A percentile compares a stretch with the other conserved stretches of the same genome.
Evolutionary conservation across 768 basidiomycete genomes (phyloP).

Genomic region (Guyanaporus albipodus): DNA sequence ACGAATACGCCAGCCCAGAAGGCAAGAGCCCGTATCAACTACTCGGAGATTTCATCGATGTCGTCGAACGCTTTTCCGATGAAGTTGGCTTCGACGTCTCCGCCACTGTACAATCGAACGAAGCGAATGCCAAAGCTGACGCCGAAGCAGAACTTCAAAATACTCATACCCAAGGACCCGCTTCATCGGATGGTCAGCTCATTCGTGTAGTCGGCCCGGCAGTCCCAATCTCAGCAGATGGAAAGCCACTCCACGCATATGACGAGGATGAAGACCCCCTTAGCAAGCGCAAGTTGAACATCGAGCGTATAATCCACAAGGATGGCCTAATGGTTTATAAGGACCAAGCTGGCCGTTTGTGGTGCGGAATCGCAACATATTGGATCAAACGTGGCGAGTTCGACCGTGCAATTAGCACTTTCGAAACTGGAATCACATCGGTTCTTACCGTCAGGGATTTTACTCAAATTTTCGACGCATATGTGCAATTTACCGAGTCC

Average conservation of each 20-base stretch:
- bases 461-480: slow-evolving; percentile 95
- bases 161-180: slow-evolving; percentile 34
- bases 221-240: slow-evolving; percentile 47
- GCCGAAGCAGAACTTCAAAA: slow-evolving; percentile 38
- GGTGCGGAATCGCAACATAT: slow-evolving; percentile 95
- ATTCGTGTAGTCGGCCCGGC: slow-evolving; percentile 71
- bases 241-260: slow-evolving; percentile 49
- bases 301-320: slow-evolving; percentile 78
- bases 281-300: slow-evolving; percentile 68
- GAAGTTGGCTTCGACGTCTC: slow-evolving; percentile 88
- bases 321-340: slow-evolving; percentile 90
- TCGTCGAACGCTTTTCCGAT: slow-evolving; percentile 86
- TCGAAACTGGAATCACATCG: slow-evolving; percentile 77
- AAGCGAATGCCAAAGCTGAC: slow-evolving; percentile 45
- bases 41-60: slow-evolving; percentile 86
- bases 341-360: slow-evolving; percentile 94
- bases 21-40: slow-evolving; percentile 95
- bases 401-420: slow-evolving; percentile 81
- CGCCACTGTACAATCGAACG: slow-evolving; percentile 60
- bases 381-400: slow-evolving; percentile 99
- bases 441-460: slow-evolving; percentile 96
- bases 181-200: slow-evolving; percentile 55
- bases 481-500: slow-evolving; percentile 90
- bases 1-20: slow-evolving; percentile 82
- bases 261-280: slow-evolving; percentile 83